Base-by-base conservation (phyloP, 2,329 filamentous ascomycete species). In the Clonostachys byssicola region DNA sequence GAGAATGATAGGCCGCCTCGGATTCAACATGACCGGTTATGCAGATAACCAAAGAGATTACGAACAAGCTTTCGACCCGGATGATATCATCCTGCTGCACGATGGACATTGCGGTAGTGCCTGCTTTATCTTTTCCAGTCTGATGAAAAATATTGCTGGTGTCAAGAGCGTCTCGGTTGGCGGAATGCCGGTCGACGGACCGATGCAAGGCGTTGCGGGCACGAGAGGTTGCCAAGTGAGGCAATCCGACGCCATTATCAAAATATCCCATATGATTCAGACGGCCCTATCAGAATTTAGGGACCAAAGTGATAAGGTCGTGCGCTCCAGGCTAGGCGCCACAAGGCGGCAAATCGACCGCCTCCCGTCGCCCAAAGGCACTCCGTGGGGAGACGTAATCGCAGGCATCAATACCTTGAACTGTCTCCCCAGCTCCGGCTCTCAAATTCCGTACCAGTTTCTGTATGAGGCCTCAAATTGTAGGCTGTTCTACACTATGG, bases 101-200 rank as follows among this genome's bases (percentile, higher is more conserved):
- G 78, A 84, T 52, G 81, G 81, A 18, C 67, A 67, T 49, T 86
- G 82, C 58, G 73, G 69, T 10, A 83, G 79, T 0, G 80, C 82
- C 5, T 86, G 82, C 59, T 74, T 79, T 30, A 65, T 80, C 39
- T 80, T 85, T 58, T 67, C 69, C 12, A 73, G 80, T 41, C 67
- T 82, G 20, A 73, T 85, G 68, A 70, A 72, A 7, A 61, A 68
- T 48, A 67, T 71, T 48, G 70, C 68, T 33, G 73, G 75, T 17
- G 75, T 86, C 3, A 76, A 75, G 52, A 77, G 76, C 34, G 71
- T 86, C 42, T 71, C 72, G 2, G 67, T 83, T 23, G 83, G 83
- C 14, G 83, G 83, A 2, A 73, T 79, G 8, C 73, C 81, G 1
- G 61, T 64, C 6, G 52, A 64, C 4, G 57, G 56, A 4, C 72